A percentile compares a stretch with the other conserved stretches of the same genome.
phyloP scores from a whole-genome alignment of 225 moss, liverwort and hornwort species.

The Climacium dendroides region DNA sequence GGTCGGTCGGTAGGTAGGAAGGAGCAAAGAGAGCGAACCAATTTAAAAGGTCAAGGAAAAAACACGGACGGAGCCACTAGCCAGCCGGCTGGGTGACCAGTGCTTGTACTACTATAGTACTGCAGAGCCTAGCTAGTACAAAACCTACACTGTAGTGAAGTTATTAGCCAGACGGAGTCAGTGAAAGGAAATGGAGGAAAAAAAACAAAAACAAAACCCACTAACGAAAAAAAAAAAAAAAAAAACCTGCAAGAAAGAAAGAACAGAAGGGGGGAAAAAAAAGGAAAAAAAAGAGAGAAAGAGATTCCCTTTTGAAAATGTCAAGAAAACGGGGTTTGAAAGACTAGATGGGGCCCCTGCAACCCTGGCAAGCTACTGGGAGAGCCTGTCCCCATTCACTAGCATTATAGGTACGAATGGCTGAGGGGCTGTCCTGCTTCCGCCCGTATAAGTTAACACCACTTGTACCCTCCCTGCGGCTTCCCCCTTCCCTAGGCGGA shows the following conservation, averaged over 20 bases:
- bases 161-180: not conserved
- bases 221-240: too few species aligned
- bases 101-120: too few species aligned
- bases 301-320: slow-evolving; percentile 5
- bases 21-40: not conserved
- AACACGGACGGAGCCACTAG: too few species aligned
- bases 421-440: not conserved
- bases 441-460: not conserved
- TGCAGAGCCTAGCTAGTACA: not conserved
- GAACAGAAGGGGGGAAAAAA: too few species aligned
- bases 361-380: not conserved
- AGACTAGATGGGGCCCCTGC: not conserved
- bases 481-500: not conserved
- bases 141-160: not conserved
- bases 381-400: not conserved
- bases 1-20: not conserved
- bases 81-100: too few species aligned
- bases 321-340: not conserved
- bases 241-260: not conserved
- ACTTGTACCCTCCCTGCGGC: not conserved
- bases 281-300: too few species aligned
- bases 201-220: too few species aligned
- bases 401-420: not conserved
- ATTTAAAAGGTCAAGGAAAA: not conserved
- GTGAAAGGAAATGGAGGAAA: not conserved